phyloP scores from a whole-genome alignment of 192 early-diverging fungal genomes.

The Linnemannia exigua region DNA sequence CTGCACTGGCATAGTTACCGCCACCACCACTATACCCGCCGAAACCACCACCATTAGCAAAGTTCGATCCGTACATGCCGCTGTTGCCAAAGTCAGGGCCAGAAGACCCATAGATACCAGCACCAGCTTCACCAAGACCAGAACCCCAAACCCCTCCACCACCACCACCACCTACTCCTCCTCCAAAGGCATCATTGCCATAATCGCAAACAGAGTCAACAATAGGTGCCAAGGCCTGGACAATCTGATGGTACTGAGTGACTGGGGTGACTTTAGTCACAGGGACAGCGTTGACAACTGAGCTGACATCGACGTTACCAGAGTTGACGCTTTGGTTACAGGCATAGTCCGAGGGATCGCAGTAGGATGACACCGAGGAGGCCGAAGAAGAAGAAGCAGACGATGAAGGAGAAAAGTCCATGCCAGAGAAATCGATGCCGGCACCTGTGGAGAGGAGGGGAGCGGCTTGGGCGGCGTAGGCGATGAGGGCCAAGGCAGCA shows the following conservation, averaged over 20 bases:
- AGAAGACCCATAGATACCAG: neutral
- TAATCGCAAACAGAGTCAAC: slow-evolving; percentile 17
- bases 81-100: neutral
- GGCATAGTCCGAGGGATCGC: neutral
- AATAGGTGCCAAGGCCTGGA: slow-evolving; percentile 40
- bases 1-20: neutral
- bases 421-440: too few relatives aligned
- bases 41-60: too few relatives aligned
- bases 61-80: neutral
- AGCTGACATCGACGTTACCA: slow-evolving; percentile 19
- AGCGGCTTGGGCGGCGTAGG: slow-evolving; percentile 17
- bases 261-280: slow-evolving; percentile 43
- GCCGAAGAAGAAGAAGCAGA: too few relatives aligned
- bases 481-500: slow-evolving; percentile 27
- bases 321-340: slow-evolving; percentile 30
- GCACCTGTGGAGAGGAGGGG: slow-evolving; percentile 7
- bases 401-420: neutral
- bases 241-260: slow-evolving; percentile 45
- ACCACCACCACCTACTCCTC: neutral
- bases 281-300: slow-evolving; percentile 22
- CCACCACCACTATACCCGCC: too few relatives aligned
- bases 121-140: neutral
- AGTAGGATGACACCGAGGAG: neutral
- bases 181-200: neutral
- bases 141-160: neutral